phyloP scores from a whole-genome alignment of 2,329 filamentous ascomycete species.

The Ascochyta clinopodiicola region DNA sequence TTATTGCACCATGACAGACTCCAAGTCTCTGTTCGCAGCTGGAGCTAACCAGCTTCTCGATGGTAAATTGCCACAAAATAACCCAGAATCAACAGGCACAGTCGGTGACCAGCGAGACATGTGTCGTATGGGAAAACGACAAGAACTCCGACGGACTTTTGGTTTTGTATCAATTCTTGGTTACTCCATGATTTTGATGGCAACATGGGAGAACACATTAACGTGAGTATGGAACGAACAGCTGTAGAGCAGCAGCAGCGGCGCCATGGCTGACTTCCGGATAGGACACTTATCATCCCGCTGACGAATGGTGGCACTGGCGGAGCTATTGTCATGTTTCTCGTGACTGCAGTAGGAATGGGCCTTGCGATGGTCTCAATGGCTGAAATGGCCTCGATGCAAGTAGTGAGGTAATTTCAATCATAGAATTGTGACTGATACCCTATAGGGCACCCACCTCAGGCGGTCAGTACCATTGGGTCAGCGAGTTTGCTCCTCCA shows the following conservation, averaged over 20 bases:
- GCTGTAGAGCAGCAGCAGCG: neutral
- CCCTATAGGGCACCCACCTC: constrained; percentile 22
- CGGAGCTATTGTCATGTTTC: constrained; percentile 35
- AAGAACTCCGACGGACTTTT: constrained; percentile 37
- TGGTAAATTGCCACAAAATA: constrained; percentile 17
- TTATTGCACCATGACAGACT: neutral
- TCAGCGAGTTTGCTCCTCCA: constrained; percentile 42
- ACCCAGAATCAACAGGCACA: constrained; percentile 29
- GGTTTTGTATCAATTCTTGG: constrained; percentile 36
- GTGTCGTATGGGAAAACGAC: constrained; percentile 38
- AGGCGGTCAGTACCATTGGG: constrained; percentile 28
- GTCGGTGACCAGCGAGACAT: constrained; percentile 32
- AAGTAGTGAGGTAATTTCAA: constrained; percentile 25
- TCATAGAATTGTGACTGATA: constrained; percentile 20
- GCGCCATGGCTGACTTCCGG: neutral
- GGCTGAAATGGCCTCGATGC: constrained; percentile 45
- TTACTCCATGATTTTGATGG: constrained; percentile 36
- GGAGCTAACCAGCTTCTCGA: constrained; percentile 4
- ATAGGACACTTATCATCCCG: constrained; percentile 26
- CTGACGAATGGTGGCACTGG: constrained; percentile 38
- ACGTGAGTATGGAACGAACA: constrained; percentile 14
- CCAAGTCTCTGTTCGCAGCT: neutral
- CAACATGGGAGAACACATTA: constrained; percentile 35
- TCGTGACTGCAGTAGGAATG: constrained; percentile 31
- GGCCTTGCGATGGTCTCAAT: constrained; percentile 31